These are phyloP conservation scores for Exophiala phaeomuriformis DNA, from an alignment of 2,329 filamentous ascomycete genomes.

Conservation along the genomic window DNA sequence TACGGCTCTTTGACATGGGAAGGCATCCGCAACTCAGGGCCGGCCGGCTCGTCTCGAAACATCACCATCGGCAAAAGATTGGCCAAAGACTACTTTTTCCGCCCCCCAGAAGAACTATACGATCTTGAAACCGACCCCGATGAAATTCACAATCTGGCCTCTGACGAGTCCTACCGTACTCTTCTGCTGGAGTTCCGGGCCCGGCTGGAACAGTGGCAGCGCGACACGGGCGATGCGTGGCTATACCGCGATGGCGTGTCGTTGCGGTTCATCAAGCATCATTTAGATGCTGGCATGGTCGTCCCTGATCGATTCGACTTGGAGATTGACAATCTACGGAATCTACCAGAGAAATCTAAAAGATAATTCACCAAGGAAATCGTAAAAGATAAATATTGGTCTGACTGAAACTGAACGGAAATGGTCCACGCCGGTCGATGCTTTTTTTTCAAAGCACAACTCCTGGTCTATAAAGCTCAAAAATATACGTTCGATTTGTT, in stretches of 20 bases:
- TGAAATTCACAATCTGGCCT: conserved; percentile 42
- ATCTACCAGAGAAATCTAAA: too few relatives aligned
- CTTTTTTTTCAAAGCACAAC: too few relatives aligned
- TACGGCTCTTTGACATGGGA: conserved; percentile 42
- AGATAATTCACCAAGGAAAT: too few relatives aligned
- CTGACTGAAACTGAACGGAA: too few relatives aligned
- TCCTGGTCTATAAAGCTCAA: too few relatives aligned
- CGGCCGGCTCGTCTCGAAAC: not conserved
- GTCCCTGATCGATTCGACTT: not conserved
- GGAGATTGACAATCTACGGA: not conserved
- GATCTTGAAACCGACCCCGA: conserved; percentile 42
- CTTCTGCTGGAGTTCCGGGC: conserved; percentile 32
- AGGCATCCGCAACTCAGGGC: conserved; percentile 36
- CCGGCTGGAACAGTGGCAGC: conserved; percentile 33
- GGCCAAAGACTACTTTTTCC: conserved; percentile 38
- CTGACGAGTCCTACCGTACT: conserved; percentile 29
- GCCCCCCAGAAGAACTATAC: conserved; percentile 42
- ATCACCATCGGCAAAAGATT: conserved; percentile 37
- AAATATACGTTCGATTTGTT: too few relatives aligned
- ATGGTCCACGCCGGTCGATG: too few relatives aligned
- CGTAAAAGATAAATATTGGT: too few relatives aligned
- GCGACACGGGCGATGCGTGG: conserved; percentile 32
- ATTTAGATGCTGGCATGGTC: not conserved
- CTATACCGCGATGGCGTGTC: conserved; percentile 18
- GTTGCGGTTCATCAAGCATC: not conserved